Evolutionary conservation across 805 yeast species (phyloP), one percentile per base, ranked within the genome.

Genomic region (Lachancea quebecensis): DNA sequence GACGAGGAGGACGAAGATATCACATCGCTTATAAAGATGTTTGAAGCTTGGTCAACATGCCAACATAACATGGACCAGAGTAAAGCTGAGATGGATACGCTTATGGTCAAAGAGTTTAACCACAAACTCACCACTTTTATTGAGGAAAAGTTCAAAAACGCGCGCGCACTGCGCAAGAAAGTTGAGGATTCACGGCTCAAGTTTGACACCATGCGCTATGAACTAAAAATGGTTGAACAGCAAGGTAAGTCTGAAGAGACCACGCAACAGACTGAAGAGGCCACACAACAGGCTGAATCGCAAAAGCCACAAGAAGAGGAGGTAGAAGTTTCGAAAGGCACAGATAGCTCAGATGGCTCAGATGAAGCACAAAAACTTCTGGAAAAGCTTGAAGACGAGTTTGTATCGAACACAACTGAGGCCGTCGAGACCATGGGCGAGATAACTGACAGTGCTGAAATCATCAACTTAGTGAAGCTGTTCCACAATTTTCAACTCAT

Each of bases 381-480:
- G 16, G 84, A 78, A 43, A 70, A 68, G 35, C 72, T 80, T 52
- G 95, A 85, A 64, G 95, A 85, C 59, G 91, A 83, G 50, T 75
- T 85, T 52, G 93, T 85, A 31, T 77, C 81, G 53, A 86, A 88
- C 21, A 85, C 89, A 3, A 82, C 84, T 46, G 68, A 74, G 25
- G 93, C 95, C 0, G 93, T 84, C n/a, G 77, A 78, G 54, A 78
- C 80, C 44, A 84, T 85, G 93, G 79, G 82, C 62, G 77, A 74
- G 52, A 69, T 85, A 45, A 77, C 85, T 52, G 78, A 75, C 50
- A 87, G 90, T 18, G 71, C 79, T 10, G 84, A 82, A 62, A 70
- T 79, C 44, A 71, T 85, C 39, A 73, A 75, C 47, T 67, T 85
- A 54, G 69, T 85, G 52, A 81, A 81, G 57, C 67, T 82, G n/a